Base-by-base conservation (phyloP, 805 yeast genomes). In the Suhomyces vadensis region DNA sequence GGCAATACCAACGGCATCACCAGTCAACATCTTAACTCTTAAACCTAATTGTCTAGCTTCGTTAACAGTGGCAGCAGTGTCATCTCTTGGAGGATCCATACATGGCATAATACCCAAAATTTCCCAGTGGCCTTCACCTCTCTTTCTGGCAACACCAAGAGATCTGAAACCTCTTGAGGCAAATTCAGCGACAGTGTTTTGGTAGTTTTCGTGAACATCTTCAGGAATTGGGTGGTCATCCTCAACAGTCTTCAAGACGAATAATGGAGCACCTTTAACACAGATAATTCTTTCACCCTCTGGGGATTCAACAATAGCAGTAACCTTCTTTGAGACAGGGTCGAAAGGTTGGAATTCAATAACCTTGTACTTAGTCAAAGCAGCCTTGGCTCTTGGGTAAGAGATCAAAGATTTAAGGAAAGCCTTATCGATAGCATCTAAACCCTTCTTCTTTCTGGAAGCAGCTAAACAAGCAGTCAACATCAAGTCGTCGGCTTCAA, bases 1-100 rank as follows among this genome's bases (percentile, higher is more conserved):
- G 65, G 97, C 97, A 76, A 90, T 90, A 82, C 96, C 97, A 66
- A 90, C 96, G 72, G 97, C 97, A 78, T 90, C 97, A 83, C 97
- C 97, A 76, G 97, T 90, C 72, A 90, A 83, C 97, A 90, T 90
- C 85, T 90, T 90, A 61, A 90, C 94, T 76, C 94, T 84, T 67
- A 90, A 81, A 82, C 97, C 97, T 65, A 90, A 82, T 58, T 75
- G 65, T 77, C 86, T 83, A 61, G 97, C 97, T 77, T 90, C 97
- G 72, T 78, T 71, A 68, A 90, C 94, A 68, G 97, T 90, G 65
- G 83, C 82, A 63, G 95, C 96, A 78, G 97, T 90, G 74, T 90
- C 97, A 76, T 90, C 95, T 83, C 97, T 87, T 76, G 97, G 97
- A 65, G 97, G 97, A 76, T 90, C 97, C 91, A 87, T 86, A 78